Conservation (phyloP, 768 basidiomycete genomes). For the Asterophora parasitica region DNA sequence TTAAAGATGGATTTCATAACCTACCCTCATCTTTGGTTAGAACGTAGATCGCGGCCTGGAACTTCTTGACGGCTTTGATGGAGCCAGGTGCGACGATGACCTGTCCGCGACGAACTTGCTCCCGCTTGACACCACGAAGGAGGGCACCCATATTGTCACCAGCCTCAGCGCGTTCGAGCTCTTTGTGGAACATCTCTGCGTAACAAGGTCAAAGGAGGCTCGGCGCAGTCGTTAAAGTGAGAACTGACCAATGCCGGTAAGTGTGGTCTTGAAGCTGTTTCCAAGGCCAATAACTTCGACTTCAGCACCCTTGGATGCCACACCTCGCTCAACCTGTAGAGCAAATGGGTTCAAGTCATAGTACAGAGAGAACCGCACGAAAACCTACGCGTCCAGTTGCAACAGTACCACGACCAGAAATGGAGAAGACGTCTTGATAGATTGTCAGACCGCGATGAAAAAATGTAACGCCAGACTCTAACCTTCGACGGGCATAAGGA, state of each 20-base stretch:
- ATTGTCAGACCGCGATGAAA: constrained; percentile 1
- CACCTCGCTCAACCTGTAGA: constrained; percentile 82
- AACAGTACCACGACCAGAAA: constrained; percentile 97
- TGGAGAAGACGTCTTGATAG: constrained; percentile 81
- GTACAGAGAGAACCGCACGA: not conserved
- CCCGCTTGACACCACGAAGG: constrained; percentile 94
- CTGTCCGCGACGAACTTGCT: constrained; percentile 91
- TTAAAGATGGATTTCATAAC: constrained; percentile 10
- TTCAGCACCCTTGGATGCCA: constrained; percentile 86
- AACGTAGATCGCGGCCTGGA: constrained; percentile 90
- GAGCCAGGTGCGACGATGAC: constrained; percentile 85
- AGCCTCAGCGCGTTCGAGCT: constrained; percentile 95
- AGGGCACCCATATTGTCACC: constrained; percentile 99
- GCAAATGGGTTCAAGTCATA: not conserved
- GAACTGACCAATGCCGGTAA: constrained; percentile 84
- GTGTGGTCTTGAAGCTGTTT: constrained; percentile 76
- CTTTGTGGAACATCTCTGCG: constrained; percentile 99
- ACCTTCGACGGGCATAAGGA: constrained; percentile 94
- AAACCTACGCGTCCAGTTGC: constrained; percentile 81
- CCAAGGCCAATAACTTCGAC: constrained; percentile 92
- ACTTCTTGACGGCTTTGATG: constrained; percentile 92
- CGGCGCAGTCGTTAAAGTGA: not conserved
- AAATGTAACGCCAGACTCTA: constrained; percentile 4
- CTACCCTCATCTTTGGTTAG: constrained; percentile 81
- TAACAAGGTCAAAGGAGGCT: not conserved